Evolutionary conservation across 2,329 filamentous ascomycete genomes (phyloP).

Genomic region (Xylariaceae sp.): DNA sequence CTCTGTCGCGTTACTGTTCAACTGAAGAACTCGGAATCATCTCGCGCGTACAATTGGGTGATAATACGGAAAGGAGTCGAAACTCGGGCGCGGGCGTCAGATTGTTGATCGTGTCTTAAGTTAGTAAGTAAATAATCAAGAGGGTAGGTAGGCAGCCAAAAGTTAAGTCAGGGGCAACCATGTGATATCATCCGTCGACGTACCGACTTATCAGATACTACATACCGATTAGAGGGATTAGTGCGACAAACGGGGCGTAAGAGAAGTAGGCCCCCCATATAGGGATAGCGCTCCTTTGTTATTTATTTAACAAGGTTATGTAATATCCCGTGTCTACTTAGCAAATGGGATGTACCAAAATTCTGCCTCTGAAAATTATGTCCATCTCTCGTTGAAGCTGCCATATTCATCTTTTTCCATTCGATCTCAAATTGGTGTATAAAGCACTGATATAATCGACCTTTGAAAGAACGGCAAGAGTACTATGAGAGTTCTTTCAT

Average conservation of each 20-base stretch:
- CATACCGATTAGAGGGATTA: not conserved
- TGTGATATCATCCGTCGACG: not conserved
- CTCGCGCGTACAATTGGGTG: slow-evolving; percentile 15
- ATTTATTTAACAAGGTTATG: not conserved
- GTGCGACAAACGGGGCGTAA: not conserved
- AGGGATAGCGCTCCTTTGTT: not conserved
- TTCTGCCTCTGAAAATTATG: not conserved
- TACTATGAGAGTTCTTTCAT: not conserved
- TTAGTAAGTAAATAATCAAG: not conserved
- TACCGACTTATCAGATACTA: not conserved
- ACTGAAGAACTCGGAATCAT: slow-evolving; percentile 23
- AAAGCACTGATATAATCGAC: not conserved
- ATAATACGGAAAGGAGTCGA: slow-evolving; percentile 1
- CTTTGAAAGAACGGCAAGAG: not conserved
- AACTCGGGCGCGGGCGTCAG: not conserved
- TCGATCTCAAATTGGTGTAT: not conserved
- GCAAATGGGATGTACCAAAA: not conserved
- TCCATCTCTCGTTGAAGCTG: not conserved
- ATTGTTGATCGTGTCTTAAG: not conserved
- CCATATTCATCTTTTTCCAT: not conserved
- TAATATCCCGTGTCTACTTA: not conserved
- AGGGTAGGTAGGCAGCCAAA: not conserved
- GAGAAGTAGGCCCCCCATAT: not conserved
- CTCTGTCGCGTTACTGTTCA: slow-evolving; percentile 22
- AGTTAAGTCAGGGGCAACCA: not conserved